Percentiles rank a stretch among this genome's conserved stretches.
Conservation (phyloP, 805 yeast species). For the Osmozyma mogii region DNA sequence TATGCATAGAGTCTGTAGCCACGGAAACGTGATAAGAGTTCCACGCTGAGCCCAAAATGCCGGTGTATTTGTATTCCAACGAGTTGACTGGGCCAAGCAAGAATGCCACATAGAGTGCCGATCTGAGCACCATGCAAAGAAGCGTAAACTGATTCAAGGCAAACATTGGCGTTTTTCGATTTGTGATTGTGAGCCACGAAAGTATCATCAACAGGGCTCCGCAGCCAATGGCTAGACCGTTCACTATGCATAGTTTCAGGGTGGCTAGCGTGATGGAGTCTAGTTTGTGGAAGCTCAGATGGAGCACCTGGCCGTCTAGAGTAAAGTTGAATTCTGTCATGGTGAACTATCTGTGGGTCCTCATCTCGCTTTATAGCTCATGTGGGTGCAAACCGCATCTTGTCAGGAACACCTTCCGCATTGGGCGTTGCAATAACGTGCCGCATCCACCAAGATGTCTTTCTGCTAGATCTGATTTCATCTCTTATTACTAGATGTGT, state of each 20-base stretch:
- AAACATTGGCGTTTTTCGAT: constrained; percentile 61
- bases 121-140: constrained; percentile 47
- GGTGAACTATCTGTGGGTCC: not conserved
- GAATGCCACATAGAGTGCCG: constrained; percentile 51
- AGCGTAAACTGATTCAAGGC: constrained; percentile 61
- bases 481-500: not conserved
- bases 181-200: constrained; percentile 21
- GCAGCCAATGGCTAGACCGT: constrained; percentile 11
- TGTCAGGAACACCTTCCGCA: constrained; percentile 3
- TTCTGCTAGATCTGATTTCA: too few relatives aligned
- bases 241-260: constrained; percentile 6
- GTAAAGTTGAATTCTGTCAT: constrained; percentile 5
- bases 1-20: constrained; percentile 54
- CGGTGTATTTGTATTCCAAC: constrained; percentile 34
- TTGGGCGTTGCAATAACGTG: constrained; percentile 4
- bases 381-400: constrained; percentile 7
- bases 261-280: constrained; percentile 3
- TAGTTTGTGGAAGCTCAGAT: constrained; percentile 7
- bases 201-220: constrained; percentile 9
- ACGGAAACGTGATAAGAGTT: constrained; percentile 42
- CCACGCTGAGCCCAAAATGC: constrained; percentile 19
- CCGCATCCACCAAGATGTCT: too few relatives aligned
- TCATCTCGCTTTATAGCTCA: not conserved
- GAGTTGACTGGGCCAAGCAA: constrained; percentile 45
- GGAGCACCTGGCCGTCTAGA: constrained; percentile 3